phyloP scores from a whole-genome alignment of 345 rosid species.

The Hibiscus trionum region DNA sequence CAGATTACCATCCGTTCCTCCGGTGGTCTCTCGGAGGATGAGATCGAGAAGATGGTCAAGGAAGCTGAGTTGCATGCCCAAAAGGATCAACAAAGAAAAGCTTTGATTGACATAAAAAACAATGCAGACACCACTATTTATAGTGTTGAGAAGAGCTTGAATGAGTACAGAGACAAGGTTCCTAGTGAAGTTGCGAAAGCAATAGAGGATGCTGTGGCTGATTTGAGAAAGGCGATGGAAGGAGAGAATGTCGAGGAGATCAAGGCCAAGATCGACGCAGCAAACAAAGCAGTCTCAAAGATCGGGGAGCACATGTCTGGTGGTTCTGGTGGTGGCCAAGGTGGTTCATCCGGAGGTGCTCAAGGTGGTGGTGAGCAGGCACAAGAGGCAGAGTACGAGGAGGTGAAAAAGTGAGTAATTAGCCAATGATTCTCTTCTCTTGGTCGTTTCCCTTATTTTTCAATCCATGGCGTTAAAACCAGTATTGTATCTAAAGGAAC shows the following conservation, averaged over 20 bases:
- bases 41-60: constrained; percentile 79
- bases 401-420: constrained; percentile 51
- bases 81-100: constrained; percentile 69
- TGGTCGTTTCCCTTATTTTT: background rate
- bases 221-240: constrained; percentile 47
- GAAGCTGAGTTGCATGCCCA: constrained; percentile 78
- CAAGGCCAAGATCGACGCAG: constrained; percentile 64
- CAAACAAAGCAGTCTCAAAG: constrained; percentile 85
- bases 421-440: background rate
- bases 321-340: constrained; percentile 33
- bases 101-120: constrained; percentile 62
- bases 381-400: constrained; percentile 84
- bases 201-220: constrained; percentile 63
- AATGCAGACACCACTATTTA: constrained; percentile 72
- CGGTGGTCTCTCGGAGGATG: constrained; percentile 81
- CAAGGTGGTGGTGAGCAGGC: constrained; percentile 70
- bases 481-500: too few relatives aligned
- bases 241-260: constrained; percentile 60
- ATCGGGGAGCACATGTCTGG: constrained; percentile 83
- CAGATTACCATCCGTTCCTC: constrained; percentile 88
- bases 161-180: constrained; percentile 74
- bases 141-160: constrained; percentile 81
- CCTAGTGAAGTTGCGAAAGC: constrained; percentile 63
- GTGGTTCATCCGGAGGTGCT: constrained; percentile 44
- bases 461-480: too few relatives aligned